Conservation (phyloP, 768 basidiomycete species). For the Leccinellum albellum region DNA sequence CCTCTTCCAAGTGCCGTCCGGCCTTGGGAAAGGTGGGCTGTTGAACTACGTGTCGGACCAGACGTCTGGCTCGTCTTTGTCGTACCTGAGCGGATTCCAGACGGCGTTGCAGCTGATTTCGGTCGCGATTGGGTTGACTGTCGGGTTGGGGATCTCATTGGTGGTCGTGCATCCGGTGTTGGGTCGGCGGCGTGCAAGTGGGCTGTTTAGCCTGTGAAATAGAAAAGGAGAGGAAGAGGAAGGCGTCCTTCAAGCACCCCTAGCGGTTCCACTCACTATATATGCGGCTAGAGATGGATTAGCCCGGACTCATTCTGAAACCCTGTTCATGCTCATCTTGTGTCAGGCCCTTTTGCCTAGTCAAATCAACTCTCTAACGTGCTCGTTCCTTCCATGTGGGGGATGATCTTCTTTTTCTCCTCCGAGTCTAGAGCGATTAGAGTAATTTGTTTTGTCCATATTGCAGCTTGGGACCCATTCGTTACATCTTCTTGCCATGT, state of each 20-base stretch:
- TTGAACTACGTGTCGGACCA: conserved; percentile 63
- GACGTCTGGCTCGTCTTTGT: conserved; percentile 46
- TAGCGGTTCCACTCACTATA: neutral
- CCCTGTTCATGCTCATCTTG: neutral
- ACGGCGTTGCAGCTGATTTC: conserved; percentile 74
- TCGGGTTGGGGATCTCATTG: conserved; percentile 71
- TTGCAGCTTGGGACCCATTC: no score
- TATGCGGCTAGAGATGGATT: neutral
- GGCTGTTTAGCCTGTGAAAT: conserved; percentile 58
- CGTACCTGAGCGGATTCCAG: conserved; percentile 68
- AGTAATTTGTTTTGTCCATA: no score
- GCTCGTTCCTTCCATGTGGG: no score
- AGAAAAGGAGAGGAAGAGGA: neutral
- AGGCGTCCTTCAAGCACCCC: neutral
- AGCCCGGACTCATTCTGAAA: neutral
- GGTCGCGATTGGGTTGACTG: conserved; percentile 75
- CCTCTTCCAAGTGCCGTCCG: conserved; percentile 81
- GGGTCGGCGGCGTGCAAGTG: conserved; percentile 52
- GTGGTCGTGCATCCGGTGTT: conserved; percentile 63
- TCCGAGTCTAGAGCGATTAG: no score
- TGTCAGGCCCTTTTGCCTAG: neutral
- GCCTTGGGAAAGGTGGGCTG: conserved; percentile 75
- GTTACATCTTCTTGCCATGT: no score
- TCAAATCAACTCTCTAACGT: neutral
- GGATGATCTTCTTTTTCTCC: no score